Conservation (phyloP, 2,329 filamentous ascomycete genomes). For the Fusarium sp. region DNA sequence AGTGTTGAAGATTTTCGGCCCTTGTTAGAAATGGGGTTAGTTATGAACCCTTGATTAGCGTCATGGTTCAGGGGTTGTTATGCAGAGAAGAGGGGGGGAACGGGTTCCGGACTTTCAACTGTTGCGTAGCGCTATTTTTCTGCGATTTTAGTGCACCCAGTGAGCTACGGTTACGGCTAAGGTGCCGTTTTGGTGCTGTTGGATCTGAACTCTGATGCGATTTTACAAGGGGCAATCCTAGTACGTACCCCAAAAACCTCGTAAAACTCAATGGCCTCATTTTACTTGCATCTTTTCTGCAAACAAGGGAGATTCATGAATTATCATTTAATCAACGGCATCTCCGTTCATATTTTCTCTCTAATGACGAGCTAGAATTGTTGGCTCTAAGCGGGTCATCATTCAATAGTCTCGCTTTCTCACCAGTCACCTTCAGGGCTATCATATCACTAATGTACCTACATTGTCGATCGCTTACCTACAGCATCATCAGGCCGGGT, state of each 20-base stretch:
- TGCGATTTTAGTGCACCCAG: neutral
- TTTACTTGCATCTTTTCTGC: neutral
- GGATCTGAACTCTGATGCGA: neutral
- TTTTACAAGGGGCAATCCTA: neutral
- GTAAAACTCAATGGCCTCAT: neutral
- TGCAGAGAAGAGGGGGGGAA: constrained; percentile 11
- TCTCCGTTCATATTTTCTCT: neutral
- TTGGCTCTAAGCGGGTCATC: neutral
- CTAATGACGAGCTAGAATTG: neutral
- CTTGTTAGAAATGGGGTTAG: constrained; percentile 10
- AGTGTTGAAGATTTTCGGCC: constrained; percentile 9
- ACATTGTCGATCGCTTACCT: neutral
- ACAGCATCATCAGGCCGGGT: neutral
- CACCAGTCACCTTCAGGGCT: neutral
- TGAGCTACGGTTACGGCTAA: neutral
- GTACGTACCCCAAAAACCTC: neutral
- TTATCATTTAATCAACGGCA: neutral
- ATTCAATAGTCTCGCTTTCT: neutral
- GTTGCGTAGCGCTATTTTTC: neutral
- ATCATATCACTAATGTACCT: neutral
- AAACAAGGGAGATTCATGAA: neutral
- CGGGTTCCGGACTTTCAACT: constrained; percentile 15
- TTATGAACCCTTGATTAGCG: constrained; percentile 13
- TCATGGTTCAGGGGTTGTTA: neutral
- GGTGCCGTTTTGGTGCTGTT: neutral